A percentile compares a stretch with the other conserved stretches of the same genome.
phyloP scores from a whole-genome alignment of 129 eudicot genomes.

The Pseudognaphalium luteoalbum region DNA sequence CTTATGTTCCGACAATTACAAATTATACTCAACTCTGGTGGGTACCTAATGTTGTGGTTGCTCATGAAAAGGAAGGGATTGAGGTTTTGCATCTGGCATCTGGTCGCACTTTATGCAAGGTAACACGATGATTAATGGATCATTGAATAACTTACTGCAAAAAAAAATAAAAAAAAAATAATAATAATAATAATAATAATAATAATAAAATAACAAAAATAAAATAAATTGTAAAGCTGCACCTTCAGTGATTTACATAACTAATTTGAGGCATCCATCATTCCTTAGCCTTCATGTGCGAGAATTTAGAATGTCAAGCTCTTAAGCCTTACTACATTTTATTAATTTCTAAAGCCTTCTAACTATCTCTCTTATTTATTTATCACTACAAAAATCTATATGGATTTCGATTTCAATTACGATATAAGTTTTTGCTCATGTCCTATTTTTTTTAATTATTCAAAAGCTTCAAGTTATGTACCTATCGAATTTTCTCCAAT shows the following conservation, averaged over 20 bases:
- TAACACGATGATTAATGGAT: conserved; percentile 20
- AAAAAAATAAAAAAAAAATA: too few species aligned
- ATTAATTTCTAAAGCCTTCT: not conserved
- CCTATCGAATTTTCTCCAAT: not conserved
- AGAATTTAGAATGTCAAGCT: not conserved
- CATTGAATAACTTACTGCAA: not conserved
- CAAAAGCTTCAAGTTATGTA: not conserved
- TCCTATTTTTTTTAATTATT: not conserved
- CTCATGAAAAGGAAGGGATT: conserved; percentile 95
- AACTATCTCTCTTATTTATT: not conserved
- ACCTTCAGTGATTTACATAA: not conserved
- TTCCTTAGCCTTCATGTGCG: conserved; percentile 4
- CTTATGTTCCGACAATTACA: conserved; percentile 89
- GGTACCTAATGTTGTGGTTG: conserved; percentile 98
- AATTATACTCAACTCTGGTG: conserved; percentile 95
- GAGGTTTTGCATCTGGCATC: conserved; percentile 96
- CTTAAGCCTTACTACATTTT: too few species aligned
- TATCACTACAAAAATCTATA: not conserved
- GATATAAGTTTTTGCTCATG: not conserved
- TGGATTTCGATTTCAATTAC: not conserved
- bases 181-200: too few species aligned
- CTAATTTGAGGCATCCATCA: conserved; percentile 5
- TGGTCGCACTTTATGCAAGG: conserved; percentile 98
- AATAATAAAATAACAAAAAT: too few species aligned
- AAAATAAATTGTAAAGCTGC: not conserved